These are phyloP conservation scores for Solanum etuberosum DNA, from an alignment of 257 asterid genomes.

Conservation along the genomic window DNA sequence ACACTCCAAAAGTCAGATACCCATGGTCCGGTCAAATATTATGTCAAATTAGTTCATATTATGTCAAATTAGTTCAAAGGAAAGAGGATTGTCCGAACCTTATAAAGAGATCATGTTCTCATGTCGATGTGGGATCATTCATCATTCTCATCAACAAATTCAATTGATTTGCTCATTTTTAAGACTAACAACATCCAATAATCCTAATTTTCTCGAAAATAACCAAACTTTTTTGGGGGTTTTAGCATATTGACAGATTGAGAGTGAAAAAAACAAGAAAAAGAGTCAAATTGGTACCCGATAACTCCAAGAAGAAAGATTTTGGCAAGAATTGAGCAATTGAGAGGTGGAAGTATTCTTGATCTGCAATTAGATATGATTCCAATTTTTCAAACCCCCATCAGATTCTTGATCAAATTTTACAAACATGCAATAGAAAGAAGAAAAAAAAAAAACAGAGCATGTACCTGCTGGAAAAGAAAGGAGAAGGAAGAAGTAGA, in stretches of 20 bases:
- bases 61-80: too few species aligned
- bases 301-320: slow-evolving; percentile 58
- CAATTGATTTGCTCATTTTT: neutral
- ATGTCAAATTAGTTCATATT: too few species aligned
- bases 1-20: too few species aligned
- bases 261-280: neutral
- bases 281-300: slow-evolving; percentile 32
- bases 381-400: neutral
- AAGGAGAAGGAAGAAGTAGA: slow-evolving; percentile 52
- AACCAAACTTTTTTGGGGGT: too few species aligned
- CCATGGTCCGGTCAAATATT: neutral
- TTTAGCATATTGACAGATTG: neutral
- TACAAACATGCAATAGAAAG: neutral
- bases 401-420: neutral
- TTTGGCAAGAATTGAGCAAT: slow-evolving; percentile 33
- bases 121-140: neutral
- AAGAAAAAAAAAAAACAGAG: neutral
- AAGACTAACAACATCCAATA: neutral
- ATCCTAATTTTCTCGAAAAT: neutral
- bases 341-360: slow-evolving; percentile 41
- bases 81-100: neutral
- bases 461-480: slow-evolving; percentile 42
- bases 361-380: slow-evolving; percentile 30
- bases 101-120: too few species aligned
- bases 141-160: neutral